Evolutionary conservation across 2,329 filamentous ascomycete species (phyloP).

Genomic region (Venturia effusa): DNA sequence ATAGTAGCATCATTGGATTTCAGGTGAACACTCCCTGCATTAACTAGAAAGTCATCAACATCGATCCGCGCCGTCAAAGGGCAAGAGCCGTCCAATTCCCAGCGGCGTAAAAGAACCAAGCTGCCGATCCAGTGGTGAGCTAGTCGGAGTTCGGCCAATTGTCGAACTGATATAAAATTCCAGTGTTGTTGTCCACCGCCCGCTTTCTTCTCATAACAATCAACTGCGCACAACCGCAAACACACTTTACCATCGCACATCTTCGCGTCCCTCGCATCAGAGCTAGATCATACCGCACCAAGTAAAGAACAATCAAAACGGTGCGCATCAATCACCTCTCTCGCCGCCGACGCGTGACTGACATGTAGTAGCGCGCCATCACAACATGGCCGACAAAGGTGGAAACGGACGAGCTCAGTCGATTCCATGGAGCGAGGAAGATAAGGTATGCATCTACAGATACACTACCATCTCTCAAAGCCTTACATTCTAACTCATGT

Average conservation of each 20-base stretch:
- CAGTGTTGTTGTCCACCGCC: neutral
- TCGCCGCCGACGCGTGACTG: neutral
- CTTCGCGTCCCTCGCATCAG: neutral
- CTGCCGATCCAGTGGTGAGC: neutral
- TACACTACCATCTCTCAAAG: neutral
- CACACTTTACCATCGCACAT: neutral
- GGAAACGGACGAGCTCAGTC: neutral
- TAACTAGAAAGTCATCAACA: neutral
- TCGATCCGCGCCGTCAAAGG: neutral
- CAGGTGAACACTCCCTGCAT: neutral
- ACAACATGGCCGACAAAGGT: slow-evolving; percentile 2
- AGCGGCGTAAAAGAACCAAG: neutral
- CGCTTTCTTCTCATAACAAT: neutral
- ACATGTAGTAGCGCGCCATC: neutral
- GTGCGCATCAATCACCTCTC: neutral
- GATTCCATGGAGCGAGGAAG: neutral
- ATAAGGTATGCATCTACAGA: slow-evolving; percentile 1
- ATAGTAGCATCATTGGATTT: neutral
- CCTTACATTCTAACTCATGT: neutral
- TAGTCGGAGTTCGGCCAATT: neutral
- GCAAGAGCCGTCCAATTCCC: neutral
- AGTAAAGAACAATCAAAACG: neutral
- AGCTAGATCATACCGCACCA: neutral
- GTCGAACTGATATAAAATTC: neutral
- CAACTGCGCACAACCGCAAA: neutral